Evolutionary conservation across 2,329 filamentous ascomycete species (phyloP).

Genomic region (Trichoderma hamatum): DNA sequence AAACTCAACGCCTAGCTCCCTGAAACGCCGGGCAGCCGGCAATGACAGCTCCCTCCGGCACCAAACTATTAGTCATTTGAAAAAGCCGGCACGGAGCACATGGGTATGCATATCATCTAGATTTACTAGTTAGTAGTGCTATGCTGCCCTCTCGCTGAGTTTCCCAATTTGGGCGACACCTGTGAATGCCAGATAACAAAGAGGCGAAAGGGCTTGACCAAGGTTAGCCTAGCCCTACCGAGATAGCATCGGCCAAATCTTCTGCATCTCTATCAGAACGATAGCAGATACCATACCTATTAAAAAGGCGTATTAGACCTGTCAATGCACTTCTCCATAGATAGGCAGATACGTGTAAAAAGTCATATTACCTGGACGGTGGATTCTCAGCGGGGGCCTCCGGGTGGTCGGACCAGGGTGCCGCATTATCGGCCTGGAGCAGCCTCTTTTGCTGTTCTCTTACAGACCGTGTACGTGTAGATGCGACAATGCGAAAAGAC

Average conservation of each 20-base stretch:
- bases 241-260: not conserved
- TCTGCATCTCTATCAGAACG: not conserved
- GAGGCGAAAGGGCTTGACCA: not conserved
- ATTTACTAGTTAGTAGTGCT: not conserved
- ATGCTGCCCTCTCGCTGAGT: constrained; percentile 8
- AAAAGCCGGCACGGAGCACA: not conserved
- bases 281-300: not conserved
- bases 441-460: not conserved
- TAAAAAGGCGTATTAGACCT: constrained; percentile 1
- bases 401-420: not conserved
- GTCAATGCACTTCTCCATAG: not conserved
- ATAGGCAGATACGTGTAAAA: not conserved
- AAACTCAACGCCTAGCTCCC: not conserved
- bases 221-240: not conserved
- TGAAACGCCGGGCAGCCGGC: not conserved
- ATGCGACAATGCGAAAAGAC: not conserved
- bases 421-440: constrained; percentile 11
- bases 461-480: not conserved
- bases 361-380: not conserved
- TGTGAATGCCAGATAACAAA: not conserved
- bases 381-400: constrained; percentile 3
- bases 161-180: constrained; percentile 10
- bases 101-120: not conserved
- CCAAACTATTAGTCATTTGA: not conserved
- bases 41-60: not conserved